Evolutionary conservation across 139 green algal species (phyloP), one percentile per base, ranked within the genome.

Genomic region (Mychonastes homosphaera): DNA sequence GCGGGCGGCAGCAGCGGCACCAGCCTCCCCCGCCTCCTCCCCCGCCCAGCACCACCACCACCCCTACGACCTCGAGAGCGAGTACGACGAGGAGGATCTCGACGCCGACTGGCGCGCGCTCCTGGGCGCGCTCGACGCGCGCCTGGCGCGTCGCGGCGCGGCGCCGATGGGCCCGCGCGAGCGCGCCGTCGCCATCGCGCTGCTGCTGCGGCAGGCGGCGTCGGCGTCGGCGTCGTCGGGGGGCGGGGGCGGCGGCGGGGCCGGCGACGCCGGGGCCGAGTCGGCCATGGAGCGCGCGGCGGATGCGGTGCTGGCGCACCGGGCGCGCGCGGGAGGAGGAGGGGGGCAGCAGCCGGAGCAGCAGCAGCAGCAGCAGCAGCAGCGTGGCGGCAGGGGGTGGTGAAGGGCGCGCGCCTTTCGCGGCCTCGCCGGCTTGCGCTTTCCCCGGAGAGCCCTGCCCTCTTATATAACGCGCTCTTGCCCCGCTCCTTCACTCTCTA

Each of bases 21-120:
- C 34, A 39, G 53, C 53, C 47, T 28, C 18, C n/a, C 7, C n/a
- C 47, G 13, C 7, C 47, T 13, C 35, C 47, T 26, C 35, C 47
- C 2, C 7, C 47, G 47, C 47, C 47, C 47, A 32, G 13, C 12
- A 52, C 23, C 16, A 19, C 28, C 16, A 19, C 16, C 44, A 39
- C 4, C 18, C 24, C 26, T 21, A 18, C 24, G 61, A 61, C 19
- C 32, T 67, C 24, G 50, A 52, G 18, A 41, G 54, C 19, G 50
- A 49, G 4, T 67, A 67, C 41, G 61, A 67, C 26, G 38, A 48
- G 15, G 29, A 52, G 18, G 61, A 67, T 4, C 41, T 67, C n/a
- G 45, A 53, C 19, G 45, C 45, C 28, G 60, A 59, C 24, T 67
- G 48, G 48, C 49, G 27, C 21, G 33, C 29, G 50, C 40, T 67